Conservation (phyloP, 2,329 filamentous ascomycete species). For the Xylaria sp. region DNA sequence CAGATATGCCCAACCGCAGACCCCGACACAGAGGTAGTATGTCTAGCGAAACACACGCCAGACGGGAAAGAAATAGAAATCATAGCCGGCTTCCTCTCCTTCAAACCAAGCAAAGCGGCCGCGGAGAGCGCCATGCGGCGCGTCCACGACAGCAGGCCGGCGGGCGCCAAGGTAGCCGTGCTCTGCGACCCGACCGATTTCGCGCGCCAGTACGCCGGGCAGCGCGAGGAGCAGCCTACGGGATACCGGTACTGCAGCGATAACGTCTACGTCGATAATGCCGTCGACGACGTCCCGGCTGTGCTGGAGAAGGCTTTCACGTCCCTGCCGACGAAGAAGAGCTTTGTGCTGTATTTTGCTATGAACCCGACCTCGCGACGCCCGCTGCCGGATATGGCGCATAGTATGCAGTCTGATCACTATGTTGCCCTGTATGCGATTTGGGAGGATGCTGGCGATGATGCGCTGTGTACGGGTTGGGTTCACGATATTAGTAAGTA, state of each 20-base stretch:
- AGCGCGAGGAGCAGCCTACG: conserved; percentile 60
- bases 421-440: conserved; percentile 66
- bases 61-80: conserved; percentile 48
- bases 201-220: conserved; percentile 55
- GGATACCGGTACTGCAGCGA: conserved; percentile 61
- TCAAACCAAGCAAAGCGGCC: conserved; percentile 52
- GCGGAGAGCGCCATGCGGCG: conserved; percentile 52
- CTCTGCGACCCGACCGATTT: conserved; percentile 57
- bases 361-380: conserved; percentile 61
- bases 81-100: conserved; percentile 55
- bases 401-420: conserved; percentile 66
- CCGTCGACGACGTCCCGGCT: conserved; percentile 55
- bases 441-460: conserved; percentile 60
- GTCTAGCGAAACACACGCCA: conserved; percentile 49
- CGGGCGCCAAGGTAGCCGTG: conserved; percentile 51
- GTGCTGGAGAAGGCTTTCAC: conserved; percentile 61
- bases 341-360: conserved; percentile 61
- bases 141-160: conserved; percentile 54
- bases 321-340: conserved; percentile 58
- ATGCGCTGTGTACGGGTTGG: conserved; percentile 58
- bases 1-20: conserved; percentile 50
- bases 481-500: conserved; percentile 50
- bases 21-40: conserved; percentile 55
- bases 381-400: conserved; percentile 61
- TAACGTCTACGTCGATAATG: conserved; percentile 62